These are phyloP conservation scores for Plasmodium fragile DNA, from an alignment of 169 alveolate species.

Conservation along the genomic window DNA sequence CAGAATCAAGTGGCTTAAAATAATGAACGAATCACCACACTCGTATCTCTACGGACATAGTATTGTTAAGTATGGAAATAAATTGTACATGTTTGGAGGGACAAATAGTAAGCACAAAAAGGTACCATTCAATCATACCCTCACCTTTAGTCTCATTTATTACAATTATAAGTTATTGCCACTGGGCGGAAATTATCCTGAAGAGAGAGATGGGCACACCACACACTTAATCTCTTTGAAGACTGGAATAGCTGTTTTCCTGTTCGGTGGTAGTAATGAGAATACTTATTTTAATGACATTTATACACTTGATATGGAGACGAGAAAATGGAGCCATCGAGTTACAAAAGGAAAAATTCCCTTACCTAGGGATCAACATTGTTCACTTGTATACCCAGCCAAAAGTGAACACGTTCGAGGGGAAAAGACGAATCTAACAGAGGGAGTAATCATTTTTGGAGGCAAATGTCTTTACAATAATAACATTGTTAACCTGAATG, in stretches of 20 bases:
- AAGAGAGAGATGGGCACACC: conserved; percentile 89
- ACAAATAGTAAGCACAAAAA: conserved; percentile 85
- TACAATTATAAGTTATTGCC: conserved; percentile 86
- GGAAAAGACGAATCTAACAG: conserved; percentile 74
- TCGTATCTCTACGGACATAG: conserved; percentile 85
- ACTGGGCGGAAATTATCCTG: conserved; percentile 87
- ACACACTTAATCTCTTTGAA: conserved; percentile 86
- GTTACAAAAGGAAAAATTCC: conserved; percentile 84
- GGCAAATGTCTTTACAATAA: conserved; percentile 80
- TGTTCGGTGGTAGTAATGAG: conserved; percentile 90
- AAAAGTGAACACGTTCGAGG: conserved; percentile 86
- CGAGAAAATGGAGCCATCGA: conserved; percentile 82
- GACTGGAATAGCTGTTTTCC: conserved; percentile 83
- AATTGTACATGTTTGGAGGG: conserved; percentile 91
- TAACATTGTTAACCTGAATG: conserved; percentile 87
- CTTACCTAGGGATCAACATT: conserved; percentile 90
- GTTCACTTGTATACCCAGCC: conserved; percentile 90
- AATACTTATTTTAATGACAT: conserved; percentile 87
- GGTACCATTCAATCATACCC: conserved; percentile 84
- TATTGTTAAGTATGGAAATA: conserved; percentile 87
- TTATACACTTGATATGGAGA: conserved; percentile 87
- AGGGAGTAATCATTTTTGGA: conserved; percentile 72
- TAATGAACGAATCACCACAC: conserved; percentile 77
- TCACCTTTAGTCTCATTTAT: conserved; percentile 86
- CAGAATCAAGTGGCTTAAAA: conserved; percentile 69